These are phyloP conservation scores for Yarrowia keelungensis DNA, from an alignment of 805 yeast species.

Conservation along the genomic window DNA sequence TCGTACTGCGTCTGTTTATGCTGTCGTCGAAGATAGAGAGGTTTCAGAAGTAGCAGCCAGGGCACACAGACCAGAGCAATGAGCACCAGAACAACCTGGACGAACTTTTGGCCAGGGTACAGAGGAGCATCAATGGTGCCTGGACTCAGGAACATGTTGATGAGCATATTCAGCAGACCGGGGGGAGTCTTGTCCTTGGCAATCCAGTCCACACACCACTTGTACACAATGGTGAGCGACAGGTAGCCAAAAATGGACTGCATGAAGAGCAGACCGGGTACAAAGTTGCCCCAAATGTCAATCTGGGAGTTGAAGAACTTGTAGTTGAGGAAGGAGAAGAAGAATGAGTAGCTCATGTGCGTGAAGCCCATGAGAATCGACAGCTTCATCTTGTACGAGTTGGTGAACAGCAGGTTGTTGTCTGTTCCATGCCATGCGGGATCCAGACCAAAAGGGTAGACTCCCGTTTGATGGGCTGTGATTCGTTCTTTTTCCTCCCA, in stretches of 20 bases:
- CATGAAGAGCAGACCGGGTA: slow-evolving; percentile 94
- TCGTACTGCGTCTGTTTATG: slow-evolving; percentile 58
- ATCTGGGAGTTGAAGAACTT: slow-evolving; percentile 69
- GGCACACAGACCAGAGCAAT: slow-evolving; percentile 91
- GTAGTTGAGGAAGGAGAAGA: slow-evolving; percentile 83
- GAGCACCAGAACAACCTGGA: slow-evolving; percentile 74
- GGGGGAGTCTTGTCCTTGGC: slow-evolving; percentile 83
- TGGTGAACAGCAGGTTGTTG: slow-evolving; percentile 84
- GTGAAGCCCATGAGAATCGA: slow-evolving; percentile 92
- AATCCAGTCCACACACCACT: slow-evolving; percentile 95
- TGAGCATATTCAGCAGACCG: slow-evolving; percentile 90
- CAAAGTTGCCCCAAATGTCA: slow-evolving; percentile 89
- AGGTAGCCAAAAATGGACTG: slow-evolving; percentile 95
- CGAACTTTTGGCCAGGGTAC: slow-evolving; percentile 76
- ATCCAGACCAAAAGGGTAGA: slow-evolving; percentile 87
- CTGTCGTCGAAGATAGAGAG: slow-evolving; percentile 68
- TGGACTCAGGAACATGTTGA: slow-evolving; percentile 93
- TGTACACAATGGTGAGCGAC: slow-evolving; percentile 82
- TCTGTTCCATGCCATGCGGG: slow-evolving; percentile 98
- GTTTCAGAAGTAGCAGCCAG: slow-evolving; percentile 86
- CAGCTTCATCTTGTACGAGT: slow-evolving; percentile 96
- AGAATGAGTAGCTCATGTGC: slow-evolving; percentile 91
- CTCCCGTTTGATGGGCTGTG: slow-evolving; percentile 66
- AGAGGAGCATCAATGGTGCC: slow-evolving; percentile 82
- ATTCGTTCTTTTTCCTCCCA: slow-evolving; percentile 73